Conservation (phyloP, 2,329 filamentous ascomycete genomes). For the Hypoxylon sp. region DNA sequence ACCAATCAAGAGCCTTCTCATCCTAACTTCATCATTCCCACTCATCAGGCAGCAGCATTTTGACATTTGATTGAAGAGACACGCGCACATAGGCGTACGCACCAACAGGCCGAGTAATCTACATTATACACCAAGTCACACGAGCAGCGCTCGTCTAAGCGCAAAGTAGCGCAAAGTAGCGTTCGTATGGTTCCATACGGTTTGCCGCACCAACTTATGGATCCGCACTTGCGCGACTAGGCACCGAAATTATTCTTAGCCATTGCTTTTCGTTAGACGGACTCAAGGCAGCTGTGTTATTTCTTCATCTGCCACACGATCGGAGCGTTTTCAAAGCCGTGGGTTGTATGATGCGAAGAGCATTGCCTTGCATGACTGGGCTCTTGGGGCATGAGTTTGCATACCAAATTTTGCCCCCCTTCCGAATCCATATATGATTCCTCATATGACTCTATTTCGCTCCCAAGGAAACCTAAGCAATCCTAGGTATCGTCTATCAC, state of each 20-base stretch:
- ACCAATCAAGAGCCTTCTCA: background rate
- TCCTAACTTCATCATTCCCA: background rate
- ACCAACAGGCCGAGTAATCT: background rate
- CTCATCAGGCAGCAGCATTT: slow-evolving; percentile 2
- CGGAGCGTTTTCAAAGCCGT: background rate
- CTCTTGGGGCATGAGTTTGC: slow-evolving; percentile 3
- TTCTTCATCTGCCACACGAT: slow-evolving; percentile 15
- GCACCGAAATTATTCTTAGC: slow-evolving; percentile 38
- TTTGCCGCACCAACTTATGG: slow-evolving; percentile 3
- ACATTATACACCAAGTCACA: background rate
- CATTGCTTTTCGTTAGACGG: slow-evolving; percentile 5
- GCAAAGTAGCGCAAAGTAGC: background rate
- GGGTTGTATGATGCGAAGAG: slow-evolving; percentile 20
- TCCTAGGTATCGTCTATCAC: background rate
- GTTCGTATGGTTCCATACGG: background rate
- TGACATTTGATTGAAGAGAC: background rate
- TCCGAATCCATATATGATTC: slow-evolving; percentile 10
- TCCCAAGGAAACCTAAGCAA: background rate
- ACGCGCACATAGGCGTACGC: background rate
- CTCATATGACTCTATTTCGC: slow-evolving; percentile 7
- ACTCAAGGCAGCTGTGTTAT: slow-evolving; percentile 38
- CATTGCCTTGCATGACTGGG: slow-evolving; percentile 14
- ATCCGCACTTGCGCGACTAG: slow-evolving; percentile 26
- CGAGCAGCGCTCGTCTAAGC: background rate
- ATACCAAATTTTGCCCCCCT: slow-evolving; percentile 13